Conservation (phyloP, 116 monocot species). For the Trichopus zeylanicus region DNA sequence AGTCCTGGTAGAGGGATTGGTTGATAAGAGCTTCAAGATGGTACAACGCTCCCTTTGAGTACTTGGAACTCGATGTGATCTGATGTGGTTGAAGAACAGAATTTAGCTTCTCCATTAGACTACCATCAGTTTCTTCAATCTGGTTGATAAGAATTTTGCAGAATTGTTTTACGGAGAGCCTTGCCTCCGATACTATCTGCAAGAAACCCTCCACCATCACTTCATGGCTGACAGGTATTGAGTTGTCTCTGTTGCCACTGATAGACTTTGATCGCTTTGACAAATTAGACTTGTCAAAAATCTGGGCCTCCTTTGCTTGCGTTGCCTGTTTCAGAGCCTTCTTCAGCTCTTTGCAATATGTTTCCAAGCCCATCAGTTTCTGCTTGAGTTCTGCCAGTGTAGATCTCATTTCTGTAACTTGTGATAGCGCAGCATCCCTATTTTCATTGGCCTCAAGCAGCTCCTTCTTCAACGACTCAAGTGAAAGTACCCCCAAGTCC, state of each 20-base stretch:
- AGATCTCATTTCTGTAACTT: constrained; percentile 70
- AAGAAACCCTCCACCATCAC: constrained; percentile 92
- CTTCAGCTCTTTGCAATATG: constrained; percentile 73
- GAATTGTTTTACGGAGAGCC: constrained; percentile 77
- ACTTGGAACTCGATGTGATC: constrained; percentile 18
- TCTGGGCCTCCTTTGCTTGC: constrained; percentile 26
- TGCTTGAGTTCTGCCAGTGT: constrained; percentile 55
- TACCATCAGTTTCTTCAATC: constrained; percentile 34
- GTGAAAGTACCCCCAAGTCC: constrained; percentile 56
- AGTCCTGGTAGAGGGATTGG: constrained; percentile 70
- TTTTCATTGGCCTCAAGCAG: constrained; percentile 62
- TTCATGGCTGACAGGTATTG: constrained; percentile 83
- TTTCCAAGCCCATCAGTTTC: constrained; percentile 61
- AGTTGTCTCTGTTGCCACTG: constrained; percentile 24
- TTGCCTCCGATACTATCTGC: constrained; percentile 78
- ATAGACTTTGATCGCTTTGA: constrained; percentile 50
- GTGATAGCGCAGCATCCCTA: constrained; percentile 55
- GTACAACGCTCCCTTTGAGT: constrained; percentile 54
- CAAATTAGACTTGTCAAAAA: constrained; percentile 17
- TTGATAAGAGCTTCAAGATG: constrained; percentile 76
- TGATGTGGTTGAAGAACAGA: constrained; percentile 44
- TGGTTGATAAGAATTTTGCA: constrained; percentile 65
- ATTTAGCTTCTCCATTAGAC: constrained; percentile 40
- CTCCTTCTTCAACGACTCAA: constrained; percentile 77
- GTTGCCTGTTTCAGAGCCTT: constrained; percentile 53